Evolutionary conservation across 768 basidiomycete species (phyloP).

Genomic region (Kwoniella newhampshirensis): DNA sequence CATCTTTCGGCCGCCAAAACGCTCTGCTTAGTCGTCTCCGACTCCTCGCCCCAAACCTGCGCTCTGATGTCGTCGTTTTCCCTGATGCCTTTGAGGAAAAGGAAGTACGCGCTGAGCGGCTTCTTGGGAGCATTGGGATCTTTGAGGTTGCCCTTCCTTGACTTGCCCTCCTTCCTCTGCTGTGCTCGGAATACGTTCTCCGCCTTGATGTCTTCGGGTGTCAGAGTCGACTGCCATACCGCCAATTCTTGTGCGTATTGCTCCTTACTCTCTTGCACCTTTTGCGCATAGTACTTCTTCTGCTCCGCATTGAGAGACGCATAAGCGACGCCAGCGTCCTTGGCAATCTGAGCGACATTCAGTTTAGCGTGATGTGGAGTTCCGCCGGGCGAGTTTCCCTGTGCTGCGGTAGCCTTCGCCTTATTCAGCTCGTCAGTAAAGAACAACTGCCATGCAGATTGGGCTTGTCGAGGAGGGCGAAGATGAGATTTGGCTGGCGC

Average conservation of each 20-base stretch:
- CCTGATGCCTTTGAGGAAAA: constrained; percentile 88
- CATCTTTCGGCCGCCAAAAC: constrained; percentile 89
- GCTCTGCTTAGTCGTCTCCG: constrained; percentile 91
- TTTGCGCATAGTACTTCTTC: constrained; percentile 80
- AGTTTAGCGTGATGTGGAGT: constrained; percentile 62
- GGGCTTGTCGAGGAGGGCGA: constrained; percentile 84
- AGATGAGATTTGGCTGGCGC: constrained; percentile 67
- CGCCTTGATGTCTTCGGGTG: constrained; percentile 89
- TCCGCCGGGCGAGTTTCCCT: constrained; percentile 43
- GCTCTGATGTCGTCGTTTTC: constrained; percentile 71
- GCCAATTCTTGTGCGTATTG: constrained; percentile 76
- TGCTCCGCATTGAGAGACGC: constrained; percentile 72
- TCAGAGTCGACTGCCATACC: constrained; percentile 81
- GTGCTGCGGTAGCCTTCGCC: constrained; percentile 46
- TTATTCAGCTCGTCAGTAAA: constrained; percentile 91
- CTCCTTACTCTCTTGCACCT: constrained; percentile 81
- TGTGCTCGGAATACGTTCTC: constrained; percentile 89
- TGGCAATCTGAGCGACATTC: constrained; percentile 92
- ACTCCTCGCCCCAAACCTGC: constrained; percentile 83
- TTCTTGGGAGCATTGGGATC: constrained; percentile 97
- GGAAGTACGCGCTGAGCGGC: constrained; percentile 88
- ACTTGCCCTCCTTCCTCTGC: constrained; percentile 89
- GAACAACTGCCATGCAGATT: constrained; percentile 93
- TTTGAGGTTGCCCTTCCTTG: constrained; percentile 89
- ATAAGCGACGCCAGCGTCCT: constrained; percentile 89